A percentile compares a stretch with the other conserved stretches of the same genome.
Conservation (phyloP, 2,329 filamentous ascomycete species). For the Aspergillus latus region DNA sequence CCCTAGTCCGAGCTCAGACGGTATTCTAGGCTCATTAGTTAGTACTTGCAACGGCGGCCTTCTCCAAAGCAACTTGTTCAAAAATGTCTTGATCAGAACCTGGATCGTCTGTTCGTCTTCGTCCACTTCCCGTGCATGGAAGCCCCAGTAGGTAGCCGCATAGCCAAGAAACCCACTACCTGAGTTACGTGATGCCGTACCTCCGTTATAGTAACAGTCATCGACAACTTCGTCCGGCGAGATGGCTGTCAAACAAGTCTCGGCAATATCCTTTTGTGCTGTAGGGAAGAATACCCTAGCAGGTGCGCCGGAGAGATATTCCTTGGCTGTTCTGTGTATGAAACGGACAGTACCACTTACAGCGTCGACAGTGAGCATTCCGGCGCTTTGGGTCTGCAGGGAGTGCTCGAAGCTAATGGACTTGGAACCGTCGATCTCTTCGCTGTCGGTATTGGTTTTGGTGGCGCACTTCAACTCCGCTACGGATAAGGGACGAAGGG, state of each 20-base stretch:
- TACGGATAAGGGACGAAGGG: slow-evolving; percentile 26
- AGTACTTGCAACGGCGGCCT: slow-evolving; percentile 24
- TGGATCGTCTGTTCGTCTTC: slow-evolving; percentile 34
- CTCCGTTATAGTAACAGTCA: slow-evolving; percentile 29
- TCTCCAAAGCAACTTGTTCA: slow-evolving; percentile 36
- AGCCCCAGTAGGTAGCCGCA: slow-evolving; percentile 32
- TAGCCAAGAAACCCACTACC: slow-evolving; percentile 25
- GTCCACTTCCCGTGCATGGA: slow-evolving; percentile 27
- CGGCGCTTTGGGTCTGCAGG: slow-evolving; percentile 21
- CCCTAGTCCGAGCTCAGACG: slow-evolving; percentile 26
- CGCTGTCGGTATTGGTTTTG: slow-evolving; percentile 1
- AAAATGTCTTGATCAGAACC: slow-evolving; percentile 32
- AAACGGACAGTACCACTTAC: slow-evolving; percentile 26
- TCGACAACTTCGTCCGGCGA: slow-evolving; percentile 33
- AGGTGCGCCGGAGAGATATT: slow-evolving; percentile 29
- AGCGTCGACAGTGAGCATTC: slow-evolving; percentile 30
- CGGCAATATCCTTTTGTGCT: slow-evolving; percentile 31
- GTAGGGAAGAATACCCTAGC: slow-evolving; percentile 32
- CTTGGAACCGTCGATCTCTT: not conserved
- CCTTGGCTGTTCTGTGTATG: slow-evolving; percentile 33
- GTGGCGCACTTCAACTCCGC: slow-evolving; percentile 26
- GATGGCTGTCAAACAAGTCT: slow-evolving; percentile 30
- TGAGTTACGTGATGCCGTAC: slow-evolving; percentile 12
- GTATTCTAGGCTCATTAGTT: slow-evolving; percentile 16
- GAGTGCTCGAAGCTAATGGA: slow-evolving; percentile 20